Percentiles rank a stretch among this genome's conserved stretches.
Evolutionary conservation across 2,329 filamentous ascomycete genomes (phyloP).

Genomic region (Berkeleyomyces basicola): DNA sequence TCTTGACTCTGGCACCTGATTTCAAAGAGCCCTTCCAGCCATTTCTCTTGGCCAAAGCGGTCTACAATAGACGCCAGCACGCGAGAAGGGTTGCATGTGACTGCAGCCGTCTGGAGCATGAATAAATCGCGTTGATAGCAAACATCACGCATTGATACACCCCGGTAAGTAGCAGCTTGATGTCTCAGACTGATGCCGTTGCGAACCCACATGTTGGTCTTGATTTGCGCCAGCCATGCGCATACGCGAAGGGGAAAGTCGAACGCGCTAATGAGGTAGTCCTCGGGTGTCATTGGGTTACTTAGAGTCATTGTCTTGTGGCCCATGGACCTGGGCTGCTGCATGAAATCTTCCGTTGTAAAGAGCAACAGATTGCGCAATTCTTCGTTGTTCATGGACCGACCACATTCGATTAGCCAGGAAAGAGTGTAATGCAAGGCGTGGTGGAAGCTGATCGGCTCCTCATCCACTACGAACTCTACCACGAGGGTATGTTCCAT

Average conservation of each 20-base stretch:
- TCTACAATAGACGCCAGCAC: constrained; percentile 83
- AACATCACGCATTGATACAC: constrained; percentile 76
- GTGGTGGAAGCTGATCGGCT: constrained; percentile 93
- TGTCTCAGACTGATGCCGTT: constrained; percentile 93
- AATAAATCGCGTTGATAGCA: constrained; percentile 92
- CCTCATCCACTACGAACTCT: constrained; percentile 73
- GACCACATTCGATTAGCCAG: constrained; percentile 84
- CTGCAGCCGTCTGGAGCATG: constrained; percentile 76
- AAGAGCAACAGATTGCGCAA: constrained; percentile 56
- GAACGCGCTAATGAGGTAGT: constrained; percentile 73
- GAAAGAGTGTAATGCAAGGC: constrained; percentile 90
- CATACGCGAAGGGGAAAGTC: constrained; percentile 88
- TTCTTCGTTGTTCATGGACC: constrained; percentile 50
- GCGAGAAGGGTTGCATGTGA: constrained; percentile 65
- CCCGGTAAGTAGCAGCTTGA: constrained; percentile 85
- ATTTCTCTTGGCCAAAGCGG: constrained; percentile 73
- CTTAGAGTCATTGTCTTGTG: constrained; percentile 38
- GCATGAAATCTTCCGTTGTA: constrained; percentile 50
- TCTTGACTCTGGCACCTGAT: constrained; percentile 60
- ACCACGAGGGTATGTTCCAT: constrained; percentile 50
- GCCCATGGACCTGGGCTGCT: constrained; percentile 46
- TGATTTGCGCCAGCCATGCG: constrained; percentile 95
- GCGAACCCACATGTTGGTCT: constrained; percentile 94
- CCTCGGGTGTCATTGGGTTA: constrained; percentile 46
- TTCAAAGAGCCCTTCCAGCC: constrained; percentile 72